A percentile compares a stretch with the other conserved stretches of the same genome.
phyloP scores from a whole-genome alignment of 1,139 yeast genomes.

The Blastobotrys raffinosifermentans region DNA sequence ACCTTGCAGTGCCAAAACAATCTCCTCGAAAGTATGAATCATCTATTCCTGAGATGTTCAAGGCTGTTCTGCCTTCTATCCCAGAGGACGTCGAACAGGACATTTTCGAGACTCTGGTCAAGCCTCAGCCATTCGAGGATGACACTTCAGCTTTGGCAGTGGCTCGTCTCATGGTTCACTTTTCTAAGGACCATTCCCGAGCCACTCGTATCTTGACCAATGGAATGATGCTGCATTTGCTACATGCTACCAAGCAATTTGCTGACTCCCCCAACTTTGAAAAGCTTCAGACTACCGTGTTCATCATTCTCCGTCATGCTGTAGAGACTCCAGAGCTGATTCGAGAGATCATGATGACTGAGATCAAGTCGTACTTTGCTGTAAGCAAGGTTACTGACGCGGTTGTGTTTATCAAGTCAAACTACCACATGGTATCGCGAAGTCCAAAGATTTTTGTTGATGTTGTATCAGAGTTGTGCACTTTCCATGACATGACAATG shows the following conservation, averaged over 20 bases:
- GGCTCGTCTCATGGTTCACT: conserved; percentile 48
- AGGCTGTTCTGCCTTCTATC: conserved; percentile 22
- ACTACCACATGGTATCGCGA: conserved; percentile 52
- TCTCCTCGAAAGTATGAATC: conserved; percentile 12
- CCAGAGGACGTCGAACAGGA: conserved; percentile 30
- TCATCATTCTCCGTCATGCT: conserved; percentile 56
- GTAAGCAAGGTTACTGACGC: conserved; percentile 43
- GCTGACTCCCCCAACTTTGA: conserved; percentile 25
- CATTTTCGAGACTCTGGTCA: conserved; percentile 42
- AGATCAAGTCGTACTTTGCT: conserved; percentile 33
- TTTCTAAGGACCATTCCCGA: conserved; percentile 41
- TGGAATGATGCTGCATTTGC: conserved; percentile 34
- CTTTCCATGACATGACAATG: conserved; percentile 15
- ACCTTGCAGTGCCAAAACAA: conserved; percentile 19
- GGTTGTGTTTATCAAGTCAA: conserved; percentile 47
- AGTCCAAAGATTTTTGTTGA: conserved; percentile 52
- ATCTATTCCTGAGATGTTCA: conserved; percentile 13
- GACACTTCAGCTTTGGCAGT: conserved; percentile 47
- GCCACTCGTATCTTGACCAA: conserved; percentile 43
- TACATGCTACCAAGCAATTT: conserved; percentile 27
- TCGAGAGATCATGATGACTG: conserved; percentile 40
- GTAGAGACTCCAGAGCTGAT: conserved; percentile 57
- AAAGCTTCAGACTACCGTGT: conserved; percentile 29
- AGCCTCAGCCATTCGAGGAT: conserved; percentile 37
- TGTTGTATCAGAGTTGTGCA: conserved; percentile 42